Percentiles rank a stretch among this genome's conserved stretches.
Evolutionary conservation across 306 rosid species (phyloP).

Genomic region (Inga laurina): DNA sequence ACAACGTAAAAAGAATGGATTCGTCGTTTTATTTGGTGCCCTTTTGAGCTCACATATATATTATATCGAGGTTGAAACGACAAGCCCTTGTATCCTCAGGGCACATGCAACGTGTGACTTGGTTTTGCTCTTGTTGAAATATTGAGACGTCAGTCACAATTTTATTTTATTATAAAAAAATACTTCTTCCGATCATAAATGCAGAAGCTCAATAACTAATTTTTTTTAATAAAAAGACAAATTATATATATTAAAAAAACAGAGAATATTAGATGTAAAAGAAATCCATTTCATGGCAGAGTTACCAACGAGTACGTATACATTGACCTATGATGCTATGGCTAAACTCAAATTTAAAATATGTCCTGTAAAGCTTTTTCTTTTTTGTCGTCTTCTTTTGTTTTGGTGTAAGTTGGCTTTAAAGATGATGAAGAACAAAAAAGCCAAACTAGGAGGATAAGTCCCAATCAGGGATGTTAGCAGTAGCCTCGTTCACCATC

Average conservation of each 20-base stretch:
- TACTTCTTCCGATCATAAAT: too few species aligned
- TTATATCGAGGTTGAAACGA: neutral
- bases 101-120: neutral
- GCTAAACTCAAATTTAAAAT: constrained; percentile 14
- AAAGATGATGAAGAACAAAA: neutral
- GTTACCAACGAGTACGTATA: constrained; percentile 20
- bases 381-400: neutral
- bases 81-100: neutral
- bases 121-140: neutral
- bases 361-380: neutral
- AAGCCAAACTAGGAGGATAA: constrained; percentile 36
- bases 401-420: neutral
- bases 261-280: neutral
- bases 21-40: neutral
- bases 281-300: neutral
- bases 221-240: too few species aligned
- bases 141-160: neutral
- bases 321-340: constrained; percentile 33
- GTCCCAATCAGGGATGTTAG: constrained; percentile 82
- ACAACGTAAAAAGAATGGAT: neutral
- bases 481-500: constrained; percentile 90
- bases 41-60: neutral
- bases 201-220: too few species aligned
- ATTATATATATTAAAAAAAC: too few species aligned
- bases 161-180: too few species aligned